Conservation (phyloP, 1,284 basidiomycete genomes). For the Coniferiporia weirii region DNA sequence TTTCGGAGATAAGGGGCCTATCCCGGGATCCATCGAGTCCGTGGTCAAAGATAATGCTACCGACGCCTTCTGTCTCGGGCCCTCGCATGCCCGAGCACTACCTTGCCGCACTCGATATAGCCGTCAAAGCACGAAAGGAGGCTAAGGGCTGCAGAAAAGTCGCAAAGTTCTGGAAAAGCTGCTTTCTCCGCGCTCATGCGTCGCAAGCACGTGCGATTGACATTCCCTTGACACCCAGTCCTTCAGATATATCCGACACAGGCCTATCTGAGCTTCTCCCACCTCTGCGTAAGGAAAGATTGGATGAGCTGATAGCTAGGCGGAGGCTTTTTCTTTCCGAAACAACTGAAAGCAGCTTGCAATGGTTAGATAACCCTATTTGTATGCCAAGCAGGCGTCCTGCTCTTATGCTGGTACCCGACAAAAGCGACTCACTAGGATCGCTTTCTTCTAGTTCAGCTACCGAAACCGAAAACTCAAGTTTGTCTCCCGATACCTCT, state of each 20-base stretch:
- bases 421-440: not conserved
- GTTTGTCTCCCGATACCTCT: not conserved
- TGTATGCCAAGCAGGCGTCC: not conserved
- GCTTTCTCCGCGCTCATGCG: not conserved
- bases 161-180: constrained; percentile 13
- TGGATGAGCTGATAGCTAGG: constrained; percentile 4
- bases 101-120: constrained; percentile 8
- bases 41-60: constrained; percentile 1
- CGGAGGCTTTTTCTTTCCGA: not conserved
- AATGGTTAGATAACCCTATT: not conserved
- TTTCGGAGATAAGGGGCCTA: not conserved
- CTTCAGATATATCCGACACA: constrained; percentile 17
- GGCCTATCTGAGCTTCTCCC: constrained; percentile 1
- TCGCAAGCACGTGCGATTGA: not conserved
- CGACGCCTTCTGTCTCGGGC: not conserved
- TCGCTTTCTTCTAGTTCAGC: not conserved
- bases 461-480: not conserved
- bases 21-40: not conserved
- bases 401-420: not conserved
- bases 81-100: constrained; percentile 13
- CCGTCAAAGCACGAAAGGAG: constrained; percentile 11
- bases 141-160: constrained; percentile 2
- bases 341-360: not conserved
- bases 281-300: not conserved
- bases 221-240: constrained; percentile 11